Evolutionary conservation across 2,329 filamentous ascomycete species (phyloP).

Genomic region (Trichophyton schoenleinii): DNA sequence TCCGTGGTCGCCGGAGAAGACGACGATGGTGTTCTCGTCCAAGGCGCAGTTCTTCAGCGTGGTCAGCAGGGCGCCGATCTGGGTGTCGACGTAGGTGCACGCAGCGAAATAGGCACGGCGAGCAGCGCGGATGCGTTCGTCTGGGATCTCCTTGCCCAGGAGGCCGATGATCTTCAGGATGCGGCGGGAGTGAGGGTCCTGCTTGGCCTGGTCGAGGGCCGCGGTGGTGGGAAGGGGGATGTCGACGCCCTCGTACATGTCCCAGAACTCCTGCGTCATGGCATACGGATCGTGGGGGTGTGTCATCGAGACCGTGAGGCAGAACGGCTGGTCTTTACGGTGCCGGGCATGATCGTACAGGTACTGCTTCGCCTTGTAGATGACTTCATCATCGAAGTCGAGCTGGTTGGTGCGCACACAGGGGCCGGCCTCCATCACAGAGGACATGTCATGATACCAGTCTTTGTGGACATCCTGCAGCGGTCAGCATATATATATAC

Average conservation of each 20-base stretch:
- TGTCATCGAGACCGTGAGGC: constrained; percentile 80
- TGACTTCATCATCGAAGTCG: constrained; percentile 92
- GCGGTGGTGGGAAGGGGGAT: constrained; percentile 66
- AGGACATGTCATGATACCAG: constrained; percentile 95
- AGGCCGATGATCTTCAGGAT: constrained; percentile 77
- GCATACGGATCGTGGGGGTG: constrained; percentile 93
- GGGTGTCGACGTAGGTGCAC: constrained; percentile 87
- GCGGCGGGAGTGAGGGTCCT: constrained; percentile 77
- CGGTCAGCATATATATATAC: neutral
- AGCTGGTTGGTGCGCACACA: constrained; percentile 89
- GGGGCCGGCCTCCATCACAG: constrained; percentile 76
- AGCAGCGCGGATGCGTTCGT: constrained; percentile 75
- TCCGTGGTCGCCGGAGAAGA: constrained; percentile 88
- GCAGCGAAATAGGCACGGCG: constrained; percentile 85
- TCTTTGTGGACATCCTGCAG: constrained; percentile 51
- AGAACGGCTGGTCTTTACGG: constrained; percentile 65
- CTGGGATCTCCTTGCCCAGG: constrained; percentile 69
- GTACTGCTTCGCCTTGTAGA: constrained; percentile 82
- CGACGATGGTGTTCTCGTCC: constrained; percentile 73
- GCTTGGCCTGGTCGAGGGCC: constrained; percentile 63
- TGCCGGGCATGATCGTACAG: constrained; percentile 83
- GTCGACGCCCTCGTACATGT: constrained; percentile 76
- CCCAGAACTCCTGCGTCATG: constrained; percentile 88
- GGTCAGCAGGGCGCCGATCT: constrained; percentile 68
- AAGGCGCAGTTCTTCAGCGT: constrained; percentile 68